Base-by-base conservation (phyloP, 768 basidiomycete species). In the Lanmaoa rubissima region DNA sequence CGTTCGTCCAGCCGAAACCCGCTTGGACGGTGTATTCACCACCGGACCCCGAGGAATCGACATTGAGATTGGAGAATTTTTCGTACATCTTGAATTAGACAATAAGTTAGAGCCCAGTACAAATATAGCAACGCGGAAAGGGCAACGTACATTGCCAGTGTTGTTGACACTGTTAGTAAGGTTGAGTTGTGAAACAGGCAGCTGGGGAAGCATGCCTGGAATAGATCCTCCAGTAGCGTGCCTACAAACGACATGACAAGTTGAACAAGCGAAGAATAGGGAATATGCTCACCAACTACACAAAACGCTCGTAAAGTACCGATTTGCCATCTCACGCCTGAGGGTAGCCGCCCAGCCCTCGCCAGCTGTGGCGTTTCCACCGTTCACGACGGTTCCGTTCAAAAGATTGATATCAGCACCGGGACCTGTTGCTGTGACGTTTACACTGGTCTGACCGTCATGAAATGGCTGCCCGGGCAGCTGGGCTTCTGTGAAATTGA, bases 1-100 rank as follows among this genome's bases (percentile, higher is more conserved):
- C 91, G 63, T 94, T 93, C 41, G 90, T 92, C 92, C 92, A 94
- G 17, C 92, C 90, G 65, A 93, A 93, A 21, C 91, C 90, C 14
- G 82, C 84, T 73, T 93, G 90, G 4, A 94, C 93, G 3, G 85
- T 88, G 63, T 97, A 96, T 76, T 94, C 92, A 26, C 92, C 92
- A 8, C 91, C 92, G 13, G 75, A 74, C 6, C 92, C 92, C 3
- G 88, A 86, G 3, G 85, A 87, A 71, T 91, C 87, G 34, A 94
- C 79, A 55, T 96, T 86, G 11, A 83, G 68, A 41, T 80, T 82
- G 4, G 90, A 92, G 74, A 94, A 94, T 71, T 94, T 92, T 71
- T 93, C 92, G 59, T 85, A 94, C 89, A 93, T 92, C 86, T 92
- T 61, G 1, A 43, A 42, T 26, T 12, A 1, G 34, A 45, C 9